Conservation (phyloP, 2,329 filamentous ascomycete genomes). For the Proliferodiscus dingleyae region DNA sequence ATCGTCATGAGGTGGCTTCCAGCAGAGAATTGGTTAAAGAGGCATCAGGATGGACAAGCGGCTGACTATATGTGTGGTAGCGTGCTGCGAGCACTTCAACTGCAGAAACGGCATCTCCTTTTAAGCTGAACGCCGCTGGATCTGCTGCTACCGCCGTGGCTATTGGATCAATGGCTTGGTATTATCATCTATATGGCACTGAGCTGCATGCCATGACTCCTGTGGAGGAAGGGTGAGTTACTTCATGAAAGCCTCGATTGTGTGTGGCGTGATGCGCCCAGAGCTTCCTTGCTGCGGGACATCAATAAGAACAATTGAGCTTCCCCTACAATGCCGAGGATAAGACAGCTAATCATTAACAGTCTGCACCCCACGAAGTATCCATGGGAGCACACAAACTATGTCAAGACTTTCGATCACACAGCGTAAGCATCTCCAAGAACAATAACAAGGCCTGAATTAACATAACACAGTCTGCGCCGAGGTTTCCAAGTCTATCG, state of each 20-base stretch:
- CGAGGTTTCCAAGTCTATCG: conserved; percentile 99
- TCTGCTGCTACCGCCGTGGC: conserved; percentile 81
- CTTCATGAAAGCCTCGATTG: conserved; percentile 10
- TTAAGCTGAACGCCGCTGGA: conserved; percentile 81
- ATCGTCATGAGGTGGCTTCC: neutral
- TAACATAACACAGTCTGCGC: conserved; percentile 63
- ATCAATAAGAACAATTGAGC: neutral
- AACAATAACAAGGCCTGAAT: conserved; percentile 17
- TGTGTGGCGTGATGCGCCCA: conserved; percentile 11
- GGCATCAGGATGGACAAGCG: conserved; percentile 8
- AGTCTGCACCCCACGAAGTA: conserved; percentile 91
- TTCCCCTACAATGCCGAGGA: neutral
- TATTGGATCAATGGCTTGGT: conserved; percentile 89
- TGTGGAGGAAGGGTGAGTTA: conserved; percentile 93
- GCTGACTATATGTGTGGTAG: conserved; percentile 43
- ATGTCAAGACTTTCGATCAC: conserved; percentile 95
- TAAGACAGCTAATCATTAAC: conserved; percentile 26
- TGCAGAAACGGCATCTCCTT: conserved; percentile 66
- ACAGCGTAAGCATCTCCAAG: conserved; percentile 66
- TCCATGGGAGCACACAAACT: conserved; percentile 92
- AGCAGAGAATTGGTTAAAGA: conserved; percentile 21
- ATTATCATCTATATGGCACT: conserved; percentile 92
- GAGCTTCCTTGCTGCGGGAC: conserved; percentile 11
- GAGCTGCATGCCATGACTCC: conserved; percentile 85
- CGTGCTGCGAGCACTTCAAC: conserved; percentile 61